Base-by-base conservation (phyloP, 75 land plant species). In the Sequoiadendron giganteum region DNA sequence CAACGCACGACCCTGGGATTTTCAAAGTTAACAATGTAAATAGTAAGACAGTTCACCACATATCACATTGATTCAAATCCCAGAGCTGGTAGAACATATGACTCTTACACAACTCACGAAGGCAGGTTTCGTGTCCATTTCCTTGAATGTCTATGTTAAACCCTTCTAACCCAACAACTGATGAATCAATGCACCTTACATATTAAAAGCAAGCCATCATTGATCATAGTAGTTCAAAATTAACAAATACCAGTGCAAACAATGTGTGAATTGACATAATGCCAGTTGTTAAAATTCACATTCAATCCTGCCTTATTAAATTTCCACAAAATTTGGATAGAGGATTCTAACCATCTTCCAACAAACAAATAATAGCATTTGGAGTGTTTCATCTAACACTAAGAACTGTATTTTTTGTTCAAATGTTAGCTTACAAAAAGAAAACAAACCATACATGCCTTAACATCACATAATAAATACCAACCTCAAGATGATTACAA, bases 401-500 rank as follows among this genome's bases (percentile, higher is more conserved):
- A 1, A 25, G 14, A 82, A n/a, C 16, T 47, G 32, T 82, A n/a
- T n/a, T 7, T 79, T 79, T 42, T 21, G 28, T 79, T 79, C 43
- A 47, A n/a, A 45, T 82, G n/a, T 47, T 47, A 47, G 0, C 52
- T 10, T 82, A 0, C 49, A 82, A 45, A 25, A 45, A 47, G 28
- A 11, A 82, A 47, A 45, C 14, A 43, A 39, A 42, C 7, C 0
- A 28, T 45, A 81, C 43, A 47, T n/a, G 43, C 13, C 84, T 28
- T 82, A n/a, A 45, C 49, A 45, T 45, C 15, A 4, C 47, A 82
- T 45, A 45, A 82, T 5, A 47, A 79, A 82, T n/a, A 82, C 84
- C 36, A 85, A 95, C 97, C 96, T 96, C 97, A 40, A 96, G 90
- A 80, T 89, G 93, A 75, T 75, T 83, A 89, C 96, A 94, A 38